These are phyloP conservation scores for Chlamydomonas sphaeroides DNA, from an alignment of 139 green algal species.

Conservation along the genomic window DNA sequence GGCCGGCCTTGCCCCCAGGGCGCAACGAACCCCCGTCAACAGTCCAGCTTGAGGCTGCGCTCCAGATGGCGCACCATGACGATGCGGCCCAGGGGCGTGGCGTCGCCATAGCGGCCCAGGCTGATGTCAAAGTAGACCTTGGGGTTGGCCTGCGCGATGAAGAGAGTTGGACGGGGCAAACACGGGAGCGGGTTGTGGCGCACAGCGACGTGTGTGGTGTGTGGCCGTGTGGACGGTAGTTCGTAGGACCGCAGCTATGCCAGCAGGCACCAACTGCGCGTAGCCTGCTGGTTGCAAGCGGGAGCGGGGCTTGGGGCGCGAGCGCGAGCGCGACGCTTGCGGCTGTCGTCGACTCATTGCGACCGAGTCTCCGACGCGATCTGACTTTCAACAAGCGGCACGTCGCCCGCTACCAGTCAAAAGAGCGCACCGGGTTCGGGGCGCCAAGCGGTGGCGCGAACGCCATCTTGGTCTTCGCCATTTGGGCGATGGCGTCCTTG, in stretches of 20 bases:
- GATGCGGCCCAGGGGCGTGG: slow-evolving; percentile 77
- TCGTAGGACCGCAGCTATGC: background rate
- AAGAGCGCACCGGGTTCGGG: slow-evolving; percentile 65
- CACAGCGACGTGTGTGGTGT: background rate
- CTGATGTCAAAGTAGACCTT: slow-evolving; percentile 93
- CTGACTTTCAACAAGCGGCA: background rate
- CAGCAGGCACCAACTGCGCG: background rate
- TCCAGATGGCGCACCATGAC: slow-evolving; percentile 84
- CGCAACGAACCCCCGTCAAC: too few relatives aligned
- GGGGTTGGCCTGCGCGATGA: slow-evolving; percentile 68
- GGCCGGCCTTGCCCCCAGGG: too few relatives aligned
- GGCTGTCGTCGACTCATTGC: too few relatives aligned
- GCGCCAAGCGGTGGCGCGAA: slow-evolving; percentile 70
- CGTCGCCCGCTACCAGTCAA: background rate
- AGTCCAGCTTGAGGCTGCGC: too few relatives aligned
- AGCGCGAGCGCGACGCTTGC: too few relatives aligned
- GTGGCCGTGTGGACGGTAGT: background rate
- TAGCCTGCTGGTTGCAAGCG: background rate
- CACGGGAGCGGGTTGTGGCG: background rate
- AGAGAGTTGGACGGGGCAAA: background rate
- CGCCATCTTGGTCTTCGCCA: slow-evolving; percentile 41
- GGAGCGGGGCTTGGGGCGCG: background rate
- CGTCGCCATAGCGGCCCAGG: slow-evolving; percentile 81
- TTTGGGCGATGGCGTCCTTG: slow-evolving; percentile 52
- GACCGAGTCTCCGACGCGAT: background rate